Evolutionary conservation across 202 grass and related monocot genomes (phyloP), one percentile per base, ranked within the genome.

Genomic region (Panicum hallii): DNA sequence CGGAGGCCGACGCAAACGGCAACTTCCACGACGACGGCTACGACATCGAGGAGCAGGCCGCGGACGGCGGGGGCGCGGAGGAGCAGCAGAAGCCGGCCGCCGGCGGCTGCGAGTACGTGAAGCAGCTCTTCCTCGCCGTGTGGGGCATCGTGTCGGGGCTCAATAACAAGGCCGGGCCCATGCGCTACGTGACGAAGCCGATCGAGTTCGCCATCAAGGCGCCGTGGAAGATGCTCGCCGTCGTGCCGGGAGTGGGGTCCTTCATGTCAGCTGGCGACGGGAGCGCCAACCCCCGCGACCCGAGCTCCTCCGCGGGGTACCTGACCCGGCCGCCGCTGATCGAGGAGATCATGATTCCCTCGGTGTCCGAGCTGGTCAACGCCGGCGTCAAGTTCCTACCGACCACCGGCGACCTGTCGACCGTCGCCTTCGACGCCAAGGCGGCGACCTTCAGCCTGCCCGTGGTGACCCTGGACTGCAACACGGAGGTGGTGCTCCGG

Each of bases 341-440:
- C 54, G 93, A 98, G 70, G 93, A 93, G 89, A 93, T 94, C 89
- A 93, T 89, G 83, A 83, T 95, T 19, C 93, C 95, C 0, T 98
- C 93, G 0, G 95, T 95, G 6, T 72, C 81, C 0, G 86, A 98
- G 82, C 93, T 98, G 13, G 52, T 50, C 28, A 85, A 73, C 64
- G 61, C 87, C 40, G 91, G 95, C n/a, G 81, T 98, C 32, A 78
- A 86, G 84, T 82, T 98, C 65, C 26, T 40, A 57, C 77, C 87
- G 3, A 89, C 91, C 50, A 15, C 84, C 15, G 91, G 93, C 9
- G 93, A 87, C 79, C 53, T 95, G 10, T 83, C 72, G 4, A 89
- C 66, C 34, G 50, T 95, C 44, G 1, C 19, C 12, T 98, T 98
- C 85, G 89, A 98, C 82, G 22, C 60, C 40, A 93, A 79, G 60